A percentile compares a stretch with the other conserved stretches of the same genome.
These are phyloP conservation scores for Coniella vitis DNA, from an alignment of 2,329 filamentous ascomycete genomes.

Conservation along the genomic window DNA sequence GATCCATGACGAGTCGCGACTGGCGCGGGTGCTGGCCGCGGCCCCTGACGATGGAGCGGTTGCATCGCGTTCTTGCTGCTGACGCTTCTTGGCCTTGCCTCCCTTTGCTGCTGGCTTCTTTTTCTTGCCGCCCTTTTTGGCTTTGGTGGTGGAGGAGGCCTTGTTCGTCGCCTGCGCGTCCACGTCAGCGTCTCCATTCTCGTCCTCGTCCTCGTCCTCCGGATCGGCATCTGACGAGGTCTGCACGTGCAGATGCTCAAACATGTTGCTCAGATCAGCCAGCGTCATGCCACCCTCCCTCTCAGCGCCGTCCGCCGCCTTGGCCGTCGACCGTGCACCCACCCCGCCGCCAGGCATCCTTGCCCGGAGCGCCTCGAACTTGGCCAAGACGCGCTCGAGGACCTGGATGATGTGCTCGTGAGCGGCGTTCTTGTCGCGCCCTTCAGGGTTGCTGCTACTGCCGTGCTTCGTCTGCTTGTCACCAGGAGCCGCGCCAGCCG, in stretches of 20 bases:
- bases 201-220: background rate
- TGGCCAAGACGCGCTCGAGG: constrained; percentile 16
- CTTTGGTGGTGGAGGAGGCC: background rate
- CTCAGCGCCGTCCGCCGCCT: constrained; percentile 6
- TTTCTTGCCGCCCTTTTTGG: background rate
- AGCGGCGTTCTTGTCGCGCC: constrained; percentile 17
- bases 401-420: constrained; percentile 24
- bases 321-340: background rate
- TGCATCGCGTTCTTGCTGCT: no score
- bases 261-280: constrained; percentile 23
- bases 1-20: background rate
- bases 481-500: constrained; percentile 4
- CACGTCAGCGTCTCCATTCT: background rate
- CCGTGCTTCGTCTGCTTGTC: constrained; percentile 16
- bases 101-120: background rate
- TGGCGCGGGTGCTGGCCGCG: background rate
- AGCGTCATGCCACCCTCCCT: constrained; percentile 4
- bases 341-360: background rate
- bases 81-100: background rate
- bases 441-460: no score
- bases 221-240: constrained; percentile 13
- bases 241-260: constrained; percentile 21
- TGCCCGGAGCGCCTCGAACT: background rate
- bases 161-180: background rate
- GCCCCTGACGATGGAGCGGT: background rate